Evolutionary conservation across 2,329 filamentous ascomycete species (phyloP).

Genomic region (Sarocladium oryzae): DNA sequence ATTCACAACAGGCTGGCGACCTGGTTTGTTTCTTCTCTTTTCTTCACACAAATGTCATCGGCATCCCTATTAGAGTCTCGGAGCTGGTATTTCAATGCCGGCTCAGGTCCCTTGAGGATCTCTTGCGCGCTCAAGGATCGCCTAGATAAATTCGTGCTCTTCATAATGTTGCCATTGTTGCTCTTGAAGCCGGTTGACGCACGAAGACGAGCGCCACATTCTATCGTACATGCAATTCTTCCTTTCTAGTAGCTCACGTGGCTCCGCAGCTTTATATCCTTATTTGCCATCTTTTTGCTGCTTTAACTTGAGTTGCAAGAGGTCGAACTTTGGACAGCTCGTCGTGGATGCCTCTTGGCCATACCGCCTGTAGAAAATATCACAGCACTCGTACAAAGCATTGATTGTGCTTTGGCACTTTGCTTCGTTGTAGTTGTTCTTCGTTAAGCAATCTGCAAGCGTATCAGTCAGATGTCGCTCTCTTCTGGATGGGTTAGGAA

Average conservation of each 20-base stretch:
- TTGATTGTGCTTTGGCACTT: conserved; percentile 75
- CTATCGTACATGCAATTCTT: neutral
- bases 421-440: conserved; percentile 77
- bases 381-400: conserved; percentile 89
- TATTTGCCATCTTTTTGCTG: conserved; percentile 49
- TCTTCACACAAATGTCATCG: conserved; percentile 64
- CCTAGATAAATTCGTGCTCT: conserved; percentile 76
- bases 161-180: conserved; percentile 61
- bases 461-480: neutral
- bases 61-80: conserved; percentile 99
- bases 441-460: conserved; percentile 72
- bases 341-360: conserved; percentile 70
- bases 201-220: conserved; percentile 40
- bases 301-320: conserved; percentile 79
- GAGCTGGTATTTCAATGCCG: conserved; percentile 84
- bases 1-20: conserved; percentile 1
- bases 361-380: conserved; percentile 74
- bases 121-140: conserved; percentile 97
- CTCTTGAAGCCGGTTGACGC: conserved; percentile 38
- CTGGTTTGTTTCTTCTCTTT: conserved; percentile 24
- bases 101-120: conserved; percentile 76
- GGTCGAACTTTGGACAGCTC: conserved; percentile 77
- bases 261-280: too few relatives aligned
- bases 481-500: neutral
- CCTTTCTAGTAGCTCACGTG: too few relatives aligned